A percentile compares a stretch with the other conserved stretches of the same genome.
These are phyloP conservation scores for Pestalotiopsis sp. DNA, from an alignment of 2,329 filamentous ascomycete species.

Conservation along the genomic window DNA sequence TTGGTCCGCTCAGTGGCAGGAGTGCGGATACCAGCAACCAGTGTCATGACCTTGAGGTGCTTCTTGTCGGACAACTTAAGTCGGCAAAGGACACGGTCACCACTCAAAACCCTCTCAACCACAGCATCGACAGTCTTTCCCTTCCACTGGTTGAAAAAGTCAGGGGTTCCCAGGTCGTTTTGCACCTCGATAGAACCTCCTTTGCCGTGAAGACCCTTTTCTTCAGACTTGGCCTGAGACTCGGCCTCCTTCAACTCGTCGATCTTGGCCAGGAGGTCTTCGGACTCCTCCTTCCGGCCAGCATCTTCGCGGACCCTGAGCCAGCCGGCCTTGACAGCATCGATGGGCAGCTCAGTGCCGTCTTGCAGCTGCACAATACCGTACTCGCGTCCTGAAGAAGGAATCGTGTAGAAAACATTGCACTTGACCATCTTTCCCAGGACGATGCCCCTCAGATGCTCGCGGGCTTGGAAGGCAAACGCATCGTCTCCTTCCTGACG, in stretches of 20 bases:
- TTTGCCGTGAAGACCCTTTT: slow-evolving; percentile 78
- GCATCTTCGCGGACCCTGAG: slow-evolving; percentile 92
- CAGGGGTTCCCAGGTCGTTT: slow-evolving; percentile 78
- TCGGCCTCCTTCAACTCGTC: slow-evolving; percentile 80
- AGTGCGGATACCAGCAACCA: slow-evolving; percentile 86
- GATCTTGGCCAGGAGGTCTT: slow-evolving; percentile 71
- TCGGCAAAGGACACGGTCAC: slow-evolving; percentile 85
- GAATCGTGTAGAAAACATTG: slow-evolving; percentile 84
- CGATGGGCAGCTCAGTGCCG: slow-evolving; percentile 78
- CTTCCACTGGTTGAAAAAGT: slow-evolving; percentile 84
- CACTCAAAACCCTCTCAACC: slow-evolving; percentile 88
- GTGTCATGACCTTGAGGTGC: slow-evolving; percentile 86
- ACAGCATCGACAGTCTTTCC: slow-evolving; percentile 82
- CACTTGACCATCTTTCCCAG: slow-evolving; percentile 90
- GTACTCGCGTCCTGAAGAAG: slow-evolving; percentile 84
- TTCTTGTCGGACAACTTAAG: slow-evolving; percentile 79
- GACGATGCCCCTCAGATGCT: slow-evolving; percentile 81
- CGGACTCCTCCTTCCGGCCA: slow-evolving; percentile 84
- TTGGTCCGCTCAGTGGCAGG: slow-evolving; percentile 88
- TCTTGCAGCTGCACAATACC: slow-evolving; percentile 78
- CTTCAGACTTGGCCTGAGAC: slow-evolving; percentile 74
- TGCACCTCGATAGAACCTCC: slow-evolving; percentile 73
- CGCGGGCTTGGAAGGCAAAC: slow-evolving; percentile 91
- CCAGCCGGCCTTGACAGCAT: slow-evolving; percentile 87
- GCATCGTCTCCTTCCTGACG: slow-evolving; percentile 89